Conservation (phyloP, 78 protist genomes). For the Diacronema lutheri region DNA sequence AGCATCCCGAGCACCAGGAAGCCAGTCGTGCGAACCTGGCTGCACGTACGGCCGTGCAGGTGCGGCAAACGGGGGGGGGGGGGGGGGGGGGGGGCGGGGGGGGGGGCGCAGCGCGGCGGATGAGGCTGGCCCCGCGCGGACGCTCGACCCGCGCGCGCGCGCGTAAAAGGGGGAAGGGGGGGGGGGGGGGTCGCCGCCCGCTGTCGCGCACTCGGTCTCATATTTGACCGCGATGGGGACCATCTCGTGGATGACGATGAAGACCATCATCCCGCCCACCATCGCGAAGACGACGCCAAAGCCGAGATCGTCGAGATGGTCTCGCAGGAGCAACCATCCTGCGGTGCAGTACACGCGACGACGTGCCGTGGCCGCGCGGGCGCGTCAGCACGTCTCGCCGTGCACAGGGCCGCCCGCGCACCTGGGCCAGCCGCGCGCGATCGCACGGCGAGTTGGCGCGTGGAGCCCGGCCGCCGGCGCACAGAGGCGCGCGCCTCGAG, state of each 20-base stretch:
- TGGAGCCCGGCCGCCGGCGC: no score
- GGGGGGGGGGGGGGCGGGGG: background rate
- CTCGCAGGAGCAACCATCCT: no score
- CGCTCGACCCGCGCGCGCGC: background rate
- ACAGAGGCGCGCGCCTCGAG: no score
- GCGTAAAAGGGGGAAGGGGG: background rate
- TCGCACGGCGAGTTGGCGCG: no score
- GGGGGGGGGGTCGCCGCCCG: background rate
- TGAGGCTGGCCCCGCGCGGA: no score
- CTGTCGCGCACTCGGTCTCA: background rate
- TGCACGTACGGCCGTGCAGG: no score
- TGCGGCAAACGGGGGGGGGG: no score
- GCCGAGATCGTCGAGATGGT: background rate
- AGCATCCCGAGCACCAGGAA: constrained; percentile 11
- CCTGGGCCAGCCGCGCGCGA: no score
- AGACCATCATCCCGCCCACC: constrained; percentile 49
- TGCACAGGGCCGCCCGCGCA: no score
- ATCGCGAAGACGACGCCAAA: constrained; percentile 33
- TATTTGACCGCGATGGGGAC: background rate
- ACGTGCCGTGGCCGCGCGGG: no score
- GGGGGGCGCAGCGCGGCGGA: background rate
- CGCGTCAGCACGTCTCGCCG: no score
- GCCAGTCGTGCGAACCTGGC: background rate
- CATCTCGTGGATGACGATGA: constrained; percentile 18
- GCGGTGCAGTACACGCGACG: no score